phyloP scores from a whole-genome alignment of 1,284 basidiomycete species.

The Tetrapyrgos nigripes region DNA sequence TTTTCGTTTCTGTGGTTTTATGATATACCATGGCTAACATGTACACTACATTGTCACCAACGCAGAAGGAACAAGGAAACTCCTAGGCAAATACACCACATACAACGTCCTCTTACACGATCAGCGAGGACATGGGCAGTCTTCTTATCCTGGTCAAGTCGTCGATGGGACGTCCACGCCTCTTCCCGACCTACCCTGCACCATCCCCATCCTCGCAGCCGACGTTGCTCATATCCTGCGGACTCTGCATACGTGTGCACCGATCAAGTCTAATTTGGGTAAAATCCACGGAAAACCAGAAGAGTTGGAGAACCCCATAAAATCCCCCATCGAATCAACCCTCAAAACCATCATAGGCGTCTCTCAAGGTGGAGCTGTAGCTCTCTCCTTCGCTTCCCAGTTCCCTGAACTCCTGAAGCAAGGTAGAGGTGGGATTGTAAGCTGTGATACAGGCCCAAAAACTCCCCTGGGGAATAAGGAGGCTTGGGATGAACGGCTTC shows the following conservation, averaged over 20 bases:
- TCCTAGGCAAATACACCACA: conserved; percentile 18
- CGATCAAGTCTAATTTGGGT: too few relatives aligned
- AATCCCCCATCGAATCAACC: conserved; percentile 39
- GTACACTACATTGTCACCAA: too few relatives aligned
- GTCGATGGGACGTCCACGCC: not conserved
- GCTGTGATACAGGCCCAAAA: conserved; percentile 50
- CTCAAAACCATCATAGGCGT: conserved; percentile 53
- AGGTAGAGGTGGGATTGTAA: conserved; percentile 33
- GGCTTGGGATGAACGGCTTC: conserved; percentile 52
- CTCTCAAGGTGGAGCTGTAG: conserved; percentile 54
- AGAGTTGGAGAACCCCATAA: too few relatives aligned
- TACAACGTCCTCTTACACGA: conserved; percentile 55
- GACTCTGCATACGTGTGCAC: too few relatives aligned
- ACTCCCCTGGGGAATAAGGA: conserved; percentile 50
- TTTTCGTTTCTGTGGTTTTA: too few relatives aligned
- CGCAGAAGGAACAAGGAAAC: too few relatives aligned
- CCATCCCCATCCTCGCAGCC: conserved; percentile 41
- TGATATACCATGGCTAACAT: too few relatives aligned
- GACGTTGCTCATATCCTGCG: conserved; percentile 44
- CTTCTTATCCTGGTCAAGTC: conserved; percentile 4
- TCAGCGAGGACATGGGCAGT: conserved; percentile 51
- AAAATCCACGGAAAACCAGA: too few relatives aligned
- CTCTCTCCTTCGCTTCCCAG: conserved; percentile 45
- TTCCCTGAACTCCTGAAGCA: conserved; percentile 35
- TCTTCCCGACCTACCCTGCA: conserved; percentile 11